Conservation (phyloP, 2,329 filamentous ascomycete genomes). For the Neonectria neomacrospora region DNA sequence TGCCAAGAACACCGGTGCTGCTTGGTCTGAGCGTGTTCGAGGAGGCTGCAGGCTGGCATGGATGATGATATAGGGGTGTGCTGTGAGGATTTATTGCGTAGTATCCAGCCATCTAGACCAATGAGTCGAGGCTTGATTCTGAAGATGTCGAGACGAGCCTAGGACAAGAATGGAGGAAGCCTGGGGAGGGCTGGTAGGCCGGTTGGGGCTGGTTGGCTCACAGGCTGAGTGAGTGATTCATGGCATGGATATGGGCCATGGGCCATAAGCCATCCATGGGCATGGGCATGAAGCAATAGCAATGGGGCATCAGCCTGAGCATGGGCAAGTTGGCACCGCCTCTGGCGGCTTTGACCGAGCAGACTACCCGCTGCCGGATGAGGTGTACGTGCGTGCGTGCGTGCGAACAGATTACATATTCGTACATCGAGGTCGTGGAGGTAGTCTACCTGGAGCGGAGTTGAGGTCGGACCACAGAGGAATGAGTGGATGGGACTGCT, state of each 20-base stretch:
- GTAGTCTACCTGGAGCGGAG: slow-evolving; percentile 1
- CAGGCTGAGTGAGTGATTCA: slow-evolving; percentile 16
- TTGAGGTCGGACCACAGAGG: slow-evolving; percentile 6
- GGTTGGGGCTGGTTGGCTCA: slow-evolving; percentile 20
- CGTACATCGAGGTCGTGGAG: too few species aligned
- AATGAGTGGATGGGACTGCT: slow-evolving; percentile 3
- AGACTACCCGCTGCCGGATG: slow-evolving; percentile 12
- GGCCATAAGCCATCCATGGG: neutral
- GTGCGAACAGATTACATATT: neutral
- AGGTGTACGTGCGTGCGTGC: slow-evolving; percentile 4
- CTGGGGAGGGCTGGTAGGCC: slow-evolving; percentile 7
- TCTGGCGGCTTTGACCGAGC: slow-evolving; percentile 17
- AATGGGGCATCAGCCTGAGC: neutral
- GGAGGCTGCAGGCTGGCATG: slow-evolving; percentile 12
- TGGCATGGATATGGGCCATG: slow-evolving; percentile 14
- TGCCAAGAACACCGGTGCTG: neutral
- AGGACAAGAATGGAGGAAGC: slow-evolving; percentile 9
- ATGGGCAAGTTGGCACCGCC: slow-evolving; percentile 16
- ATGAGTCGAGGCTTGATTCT: slow-evolving; percentile 10
- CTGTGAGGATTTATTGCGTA: neutral
- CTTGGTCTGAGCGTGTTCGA: slow-evolving; percentile 12
- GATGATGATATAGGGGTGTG: slow-evolving; percentile 13
- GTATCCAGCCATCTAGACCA: slow-evolving; percentile 15
- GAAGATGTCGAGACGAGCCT: slow-evolving; percentile 8
- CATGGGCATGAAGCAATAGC: slow-evolving; percentile 9